Evolutionary conservation across 768 basidiomycete species (phyloP), one percentile per base, ranked within the genome.

Genomic region (Boletus subcaerulescens): DNA sequence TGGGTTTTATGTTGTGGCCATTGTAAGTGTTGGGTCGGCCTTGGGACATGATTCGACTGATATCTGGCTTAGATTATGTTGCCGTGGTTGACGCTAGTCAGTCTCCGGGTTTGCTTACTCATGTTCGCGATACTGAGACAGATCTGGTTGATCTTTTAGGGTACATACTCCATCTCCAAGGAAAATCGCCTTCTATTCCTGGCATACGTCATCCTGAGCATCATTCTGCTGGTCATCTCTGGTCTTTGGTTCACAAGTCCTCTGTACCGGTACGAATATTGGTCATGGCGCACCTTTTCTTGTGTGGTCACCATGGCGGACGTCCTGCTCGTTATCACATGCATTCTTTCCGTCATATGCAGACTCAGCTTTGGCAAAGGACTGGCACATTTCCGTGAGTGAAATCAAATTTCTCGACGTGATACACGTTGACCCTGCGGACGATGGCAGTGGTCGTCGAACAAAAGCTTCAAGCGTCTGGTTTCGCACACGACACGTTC

Each of bases 341-440:
- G 73, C n/a, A 54, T 71, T 31, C 57, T 83, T 11, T 80, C 76
- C 8, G 43, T 82, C 42, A 44, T 78, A n/a, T 83, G 81, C 64
- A 73, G 80, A 48, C 53, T 76, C 29, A 77, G 82, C 58, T 85
- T 83, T 60, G 82, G 79, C 11, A 79, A 76, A 60, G 83, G 82
- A 2, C 72, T 83, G 11, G 74, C 75, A 5, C 78, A 82, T 31
- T 83, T 77, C 57, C 66, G 82, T 83, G 64, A 69, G 79, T 9
- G 3, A 20, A 14, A n/a, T n/a, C n/a, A n/a, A n/a, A n/a, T n/a
- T n/a, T n/a, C n/a, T n/a, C n/a, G 12, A 36, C 13, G 35, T 7
- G 14, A 36, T 33, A 7, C 10, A 46, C 24, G 10, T n/a, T 43
- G 10, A 50, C 41, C 14, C 9, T 29, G 29, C 8, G 32, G 31